phyloP scores from a whole-genome alignment of 306 rosid species.

The Castanopsis chinensis region DNA sequence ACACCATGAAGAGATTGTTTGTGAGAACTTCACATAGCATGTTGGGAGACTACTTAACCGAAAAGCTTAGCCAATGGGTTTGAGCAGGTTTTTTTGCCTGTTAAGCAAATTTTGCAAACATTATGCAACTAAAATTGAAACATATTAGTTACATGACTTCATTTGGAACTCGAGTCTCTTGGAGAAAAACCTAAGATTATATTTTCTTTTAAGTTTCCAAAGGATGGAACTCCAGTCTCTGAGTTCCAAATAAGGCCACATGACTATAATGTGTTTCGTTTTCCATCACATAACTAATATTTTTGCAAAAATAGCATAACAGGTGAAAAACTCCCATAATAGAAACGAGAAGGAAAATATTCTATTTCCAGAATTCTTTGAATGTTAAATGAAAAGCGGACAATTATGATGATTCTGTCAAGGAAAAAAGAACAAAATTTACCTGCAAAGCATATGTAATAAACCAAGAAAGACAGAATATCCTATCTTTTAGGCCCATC shows the following conservation, averaged over 20 bases:
- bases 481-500: slow-evolving; percentile 94
- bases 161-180: no score
- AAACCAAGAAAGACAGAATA: slow-evolving; percentile 92
- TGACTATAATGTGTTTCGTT: no score
- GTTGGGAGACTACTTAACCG: not conserved
- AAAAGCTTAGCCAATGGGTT: not conserved
- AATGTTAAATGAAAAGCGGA: not conserved
- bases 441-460: slow-evolving; percentile 86
- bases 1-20: no score
- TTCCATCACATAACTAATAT: no score
- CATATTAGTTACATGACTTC: no score
- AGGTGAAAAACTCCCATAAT: not conserved
- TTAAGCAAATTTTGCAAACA: not conserved
- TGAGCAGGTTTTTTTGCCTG: not conserved
- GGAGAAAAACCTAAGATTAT: no score
- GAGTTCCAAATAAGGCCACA: no score
- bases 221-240: no score
- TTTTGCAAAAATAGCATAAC: no score
- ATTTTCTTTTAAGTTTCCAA: no score
- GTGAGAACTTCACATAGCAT: not conserved
- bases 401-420: not conserved
- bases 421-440: slow-evolving; percentile 19
- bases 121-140: no score
- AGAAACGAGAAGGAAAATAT: not conserved
- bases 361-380: not conserved